Percentiles rank a stretch among this genome's conserved stretches.
These are phyloP conservation scores for Meyerozyma elateridarum DNA, from an alignment of 1,139 yeast species.

Conservation along the genomic window DNA sequence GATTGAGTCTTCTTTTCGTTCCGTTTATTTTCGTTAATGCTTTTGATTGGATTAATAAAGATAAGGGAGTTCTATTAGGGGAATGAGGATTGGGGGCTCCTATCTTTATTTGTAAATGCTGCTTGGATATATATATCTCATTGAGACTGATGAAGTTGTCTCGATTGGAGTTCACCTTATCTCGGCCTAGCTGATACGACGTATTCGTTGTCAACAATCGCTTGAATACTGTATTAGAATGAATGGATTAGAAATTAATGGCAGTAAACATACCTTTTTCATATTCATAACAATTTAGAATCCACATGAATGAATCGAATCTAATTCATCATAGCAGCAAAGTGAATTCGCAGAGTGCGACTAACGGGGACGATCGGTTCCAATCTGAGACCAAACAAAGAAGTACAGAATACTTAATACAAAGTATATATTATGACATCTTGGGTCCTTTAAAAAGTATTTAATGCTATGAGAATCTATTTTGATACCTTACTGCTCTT, in stretches of 20 bases:
- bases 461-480: constrained; percentile 11
- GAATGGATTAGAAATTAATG: background rate
- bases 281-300: constrained; percentile 8
- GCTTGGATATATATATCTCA: constrained; percentile 27
- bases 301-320: constrained; percentile 12
- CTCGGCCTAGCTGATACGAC: constrained; percentile 28
- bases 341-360: background rate
- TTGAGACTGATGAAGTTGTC: constrained; percentile 19
- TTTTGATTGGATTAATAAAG: constrained; percentile 23
- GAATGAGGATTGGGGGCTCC: constrained; percentile 11
- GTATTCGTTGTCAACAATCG: constrained; percentile 15
- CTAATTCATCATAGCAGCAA: background rate
- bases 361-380: background rate
- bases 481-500: constrained; percentile 3
- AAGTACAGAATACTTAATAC: too few species aligned
- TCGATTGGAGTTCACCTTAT: constrained; percentile 13
- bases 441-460: constrained; percentile 10
- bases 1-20: constrained; percentile 18
- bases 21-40: constrained; percentile 31
- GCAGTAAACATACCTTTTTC: constrained; percentile 1
- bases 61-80: constrained; percentile 17
- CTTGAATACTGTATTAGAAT: constrained; percentile 7
- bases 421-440: constrained; percentile 6
- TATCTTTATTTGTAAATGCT: constrained; percentile 22
- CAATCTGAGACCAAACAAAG: too few species aligned